Evolutionary conservation across 208 protist genomes (phyloP), one percentile per base, ranked within the genome.

Genomic region (Wallacemonas sp.): DNA sequence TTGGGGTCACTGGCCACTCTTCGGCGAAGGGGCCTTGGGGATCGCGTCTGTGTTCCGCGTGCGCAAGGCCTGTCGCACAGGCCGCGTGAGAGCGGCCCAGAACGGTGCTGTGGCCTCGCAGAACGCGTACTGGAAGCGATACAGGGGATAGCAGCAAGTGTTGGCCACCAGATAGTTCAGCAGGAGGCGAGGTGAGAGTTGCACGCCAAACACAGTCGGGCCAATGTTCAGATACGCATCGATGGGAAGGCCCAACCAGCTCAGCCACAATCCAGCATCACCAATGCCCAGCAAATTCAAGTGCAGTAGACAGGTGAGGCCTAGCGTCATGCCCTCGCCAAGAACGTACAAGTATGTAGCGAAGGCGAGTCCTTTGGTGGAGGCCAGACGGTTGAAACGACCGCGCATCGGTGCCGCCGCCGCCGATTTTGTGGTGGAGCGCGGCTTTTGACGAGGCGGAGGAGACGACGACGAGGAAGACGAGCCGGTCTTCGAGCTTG

Each of bases 91-190:
- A 9, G 44, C 8, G 6, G 60, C 29, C 27, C 87, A 17, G 0
- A 79, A 3, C 17, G 78, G 70, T 26, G 78, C 67, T 0, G 79
- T 87, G 38, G 44, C 65, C 0, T 45, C 9, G 59, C 85, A 92
- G 32, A 91, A 85, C 0, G 66, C 57, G 39, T 85, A 42, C 63
- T 92, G 71, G 26, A 76, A 57, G 3, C 46, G 37, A 41, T 83
- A 76, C 30, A 87, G 50, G n/a, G 86, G 83, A 52, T 79, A 87
- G 6, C 61, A 85, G 42, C 81, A 67, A 12, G 38, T 50, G 44
- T 89, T 92, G 3, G 72, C 85, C 10, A 85, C 26, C 12, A 85
- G n/a, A 55, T 92, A 92, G 71, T 95, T 87, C 1, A 87, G 26
- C 5, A 91, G 26, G 30, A 95, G 66, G 6, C 83, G 78, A 5